Evolutionary conservation across 1,139 yeast species (phyloP).

Genomic region (Hansenula sp.): DNA sequence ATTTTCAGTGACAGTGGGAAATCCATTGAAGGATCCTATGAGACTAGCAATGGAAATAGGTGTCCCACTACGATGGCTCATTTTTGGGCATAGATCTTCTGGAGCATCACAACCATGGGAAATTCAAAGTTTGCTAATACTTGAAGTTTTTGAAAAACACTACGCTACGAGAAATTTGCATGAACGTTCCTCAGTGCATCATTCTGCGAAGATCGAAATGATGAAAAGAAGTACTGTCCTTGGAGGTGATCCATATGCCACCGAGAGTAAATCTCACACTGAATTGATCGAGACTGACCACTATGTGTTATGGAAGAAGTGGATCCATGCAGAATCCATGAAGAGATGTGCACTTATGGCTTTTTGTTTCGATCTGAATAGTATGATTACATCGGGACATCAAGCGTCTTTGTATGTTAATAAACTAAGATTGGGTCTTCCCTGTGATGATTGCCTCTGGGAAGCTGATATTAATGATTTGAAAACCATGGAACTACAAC

Average conservation of each 20-base stretch:
- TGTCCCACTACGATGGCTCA: constrained; percentile 47
- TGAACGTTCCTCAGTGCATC: constrained; percentile 63
- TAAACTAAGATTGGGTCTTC: constrained; percentile 61
- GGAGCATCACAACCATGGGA: constrained; percentile 52
- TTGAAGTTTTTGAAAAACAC: constrained; percentile 57
- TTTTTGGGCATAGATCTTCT: constrained; percentile 46
- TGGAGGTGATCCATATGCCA: constrained; percentile 45
- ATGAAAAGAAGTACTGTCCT: constrained; percentile 56
- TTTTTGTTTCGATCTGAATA: constrained; percentile 61
- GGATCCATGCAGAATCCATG: constrained; percentile 67
- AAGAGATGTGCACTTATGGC: constrained; percentile 68
- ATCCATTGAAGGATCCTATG: constrained; percentile 14
- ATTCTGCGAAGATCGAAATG: constrained; percentile 62
- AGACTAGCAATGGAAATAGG: constrained; percentile 37
- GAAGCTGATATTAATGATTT: constrained; percentile 28
- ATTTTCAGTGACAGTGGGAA: constrained; percentile 9
- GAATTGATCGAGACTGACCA: constrained; percentile 3
- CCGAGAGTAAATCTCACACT: constrained; percentile 6
- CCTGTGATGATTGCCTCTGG: constrained; percentile 69
- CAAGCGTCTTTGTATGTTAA: constrained; percentile 58
- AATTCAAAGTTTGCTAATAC: constrained; percentile 47
- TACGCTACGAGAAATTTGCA: constrained; percentile 46
- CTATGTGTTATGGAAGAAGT: constrained; percentile 35
- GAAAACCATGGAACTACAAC: constrained; percentile 2
- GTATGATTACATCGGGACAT: constrained; percentile 64